A percentile compares a stretch with the other conserved stretches of the same genome.
Evolutionary conservation across 306 rosid species (phyloP).

Genomic region (Fragaria ananassa): DNA sequence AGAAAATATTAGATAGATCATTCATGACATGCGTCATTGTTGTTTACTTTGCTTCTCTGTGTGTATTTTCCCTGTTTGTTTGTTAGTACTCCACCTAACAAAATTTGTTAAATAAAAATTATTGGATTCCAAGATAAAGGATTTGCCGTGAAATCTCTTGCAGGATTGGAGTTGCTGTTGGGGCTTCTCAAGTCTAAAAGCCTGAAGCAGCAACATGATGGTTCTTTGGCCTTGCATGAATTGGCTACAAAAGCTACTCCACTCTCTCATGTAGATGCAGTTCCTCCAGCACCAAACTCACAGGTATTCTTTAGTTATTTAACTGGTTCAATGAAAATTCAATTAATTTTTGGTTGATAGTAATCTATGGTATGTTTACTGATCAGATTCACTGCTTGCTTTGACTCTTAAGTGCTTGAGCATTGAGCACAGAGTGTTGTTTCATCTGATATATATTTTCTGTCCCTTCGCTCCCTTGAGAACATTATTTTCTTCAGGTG

Average conservation of each 20-base stretch:
- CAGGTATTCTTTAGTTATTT: slow-evolving; percentile 47
- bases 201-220: slow-evolving; percentile 62
- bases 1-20: not conserved
- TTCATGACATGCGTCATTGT: not conserved
- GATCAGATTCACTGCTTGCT: not conserved
- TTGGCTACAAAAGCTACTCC: slow-evolving; percentile 66
- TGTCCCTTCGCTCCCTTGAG: not conserved
- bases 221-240: slow-evolving; percentile 66
- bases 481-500: not conserved
- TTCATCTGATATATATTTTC: not conserved
- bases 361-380: not conserved
- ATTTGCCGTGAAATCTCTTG: not conserved
- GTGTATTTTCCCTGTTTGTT: not conserved
- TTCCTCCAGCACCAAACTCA: slow-evolving; percentile 69
- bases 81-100: not conserved
- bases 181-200: slow-evolving; percentile 60
- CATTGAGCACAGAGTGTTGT: not conserved
- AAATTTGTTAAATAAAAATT: not conserved
- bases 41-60: not conserved
- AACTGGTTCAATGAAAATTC: slow-evolving; percentile 1
- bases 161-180: slow-evolving; percentile 72
- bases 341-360: not conserved
- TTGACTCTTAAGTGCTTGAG: not conserved
- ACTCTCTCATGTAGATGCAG: slow-evolving; percentile 59
- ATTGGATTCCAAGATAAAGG: not conserved